Conservation (phyloP, 345 rosid species). For the Rhodamnia rubescens region DNA sequence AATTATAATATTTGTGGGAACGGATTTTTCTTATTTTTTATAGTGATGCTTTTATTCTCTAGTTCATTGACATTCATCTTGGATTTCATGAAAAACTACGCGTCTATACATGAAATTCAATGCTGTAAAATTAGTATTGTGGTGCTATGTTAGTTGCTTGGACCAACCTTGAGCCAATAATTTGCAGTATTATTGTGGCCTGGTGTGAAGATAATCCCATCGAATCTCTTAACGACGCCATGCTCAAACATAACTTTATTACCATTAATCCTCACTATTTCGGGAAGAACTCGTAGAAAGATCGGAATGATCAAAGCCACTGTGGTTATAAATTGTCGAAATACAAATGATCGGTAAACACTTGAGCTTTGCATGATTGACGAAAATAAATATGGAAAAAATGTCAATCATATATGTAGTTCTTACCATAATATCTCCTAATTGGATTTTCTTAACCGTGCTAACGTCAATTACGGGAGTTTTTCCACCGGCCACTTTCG, state of each 20-base stretch:
- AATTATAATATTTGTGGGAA: too few relatives aligned
- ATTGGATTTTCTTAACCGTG: not conserved
- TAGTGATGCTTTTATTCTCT: too few relatives aligned
- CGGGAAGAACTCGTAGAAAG: not conserved
- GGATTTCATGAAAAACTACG: not conserved
- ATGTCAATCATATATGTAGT: not conserved
- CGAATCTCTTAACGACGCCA: not conserved
- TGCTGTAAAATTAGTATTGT: not conserved
- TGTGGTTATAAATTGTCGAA: not conserved
- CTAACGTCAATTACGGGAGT: not conserved
- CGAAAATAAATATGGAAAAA: not conserved
- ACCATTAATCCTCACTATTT: not conserved
- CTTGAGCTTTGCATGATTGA: not conserved
- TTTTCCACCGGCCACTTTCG: not conserved
- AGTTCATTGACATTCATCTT: too few relatives aligned
- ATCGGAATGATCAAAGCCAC: not conserved
- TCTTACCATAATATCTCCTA: constrained; percentile 1
- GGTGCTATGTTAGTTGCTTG: not conserved
- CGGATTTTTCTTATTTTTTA: too few relatives aligned
- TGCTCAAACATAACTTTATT: not conserved
- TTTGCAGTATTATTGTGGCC: not conserved
- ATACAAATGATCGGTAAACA: not conserved
- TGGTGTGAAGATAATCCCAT: not conserved
- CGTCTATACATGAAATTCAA: not conserved
- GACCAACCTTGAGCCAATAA: not conserved